Conservation (phyloP, 2,329 filamentous ascomycete species). For the Colletotrichum nymphaeae region DNA sequence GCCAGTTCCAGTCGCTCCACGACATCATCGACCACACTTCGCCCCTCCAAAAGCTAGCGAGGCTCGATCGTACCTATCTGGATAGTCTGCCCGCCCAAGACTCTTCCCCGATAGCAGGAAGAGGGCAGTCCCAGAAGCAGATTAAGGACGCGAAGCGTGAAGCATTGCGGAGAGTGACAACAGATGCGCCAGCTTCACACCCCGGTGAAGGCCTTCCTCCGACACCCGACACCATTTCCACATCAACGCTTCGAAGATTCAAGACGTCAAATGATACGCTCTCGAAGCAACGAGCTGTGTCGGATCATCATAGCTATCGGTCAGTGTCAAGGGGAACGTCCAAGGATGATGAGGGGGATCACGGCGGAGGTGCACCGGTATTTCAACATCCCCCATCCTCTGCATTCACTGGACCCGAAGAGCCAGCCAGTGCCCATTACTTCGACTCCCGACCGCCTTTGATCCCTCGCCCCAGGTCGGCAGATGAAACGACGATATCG, state of each 20-base stretch:
- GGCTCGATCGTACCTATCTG: conserved; percentile 46
- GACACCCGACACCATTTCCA: conserved; percentile 70
- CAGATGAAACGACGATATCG: conserved; percentile 58
- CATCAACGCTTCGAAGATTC: conserved; percentile 62
- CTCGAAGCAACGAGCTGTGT: conserved; percentile 43
- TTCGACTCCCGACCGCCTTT: conserved; percentile 45
- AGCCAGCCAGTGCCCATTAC: conserved; percentile 37
- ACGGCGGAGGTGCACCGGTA: conserved; percentile 34
- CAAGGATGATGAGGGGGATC: conserved; percentile 23
- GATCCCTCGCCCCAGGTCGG: conserved; percentile 58
- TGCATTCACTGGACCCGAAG: conserved; percentile 46
- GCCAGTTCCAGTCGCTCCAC: conserved; percentile 58
- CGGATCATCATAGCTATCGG: conserved; percentile 46
- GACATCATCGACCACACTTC: conserved; percentile 58
- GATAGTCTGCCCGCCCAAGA: conserved; percentile 44
- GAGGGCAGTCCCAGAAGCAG: conserved; percentile 40
- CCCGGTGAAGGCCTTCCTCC: conserved; percentile 61
- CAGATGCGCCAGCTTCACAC: conserved; percentile 56
- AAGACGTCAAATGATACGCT: conserved; percentile 64
- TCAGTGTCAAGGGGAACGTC: conserved; percentile 44
- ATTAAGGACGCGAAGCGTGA: conserved; percentile 61
- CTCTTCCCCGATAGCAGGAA: conserved; percentile 36
- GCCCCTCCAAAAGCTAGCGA: conserved; percentile 63
- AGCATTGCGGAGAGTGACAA: conserved; percentile 60
- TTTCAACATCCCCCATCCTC: conserved; percentile 46